A percentile compares a stretch with the other conserved stretches of the same genome.
Conservation (phyloP, 129 eudicot species). For the Escallonia herrerae region DNA sequence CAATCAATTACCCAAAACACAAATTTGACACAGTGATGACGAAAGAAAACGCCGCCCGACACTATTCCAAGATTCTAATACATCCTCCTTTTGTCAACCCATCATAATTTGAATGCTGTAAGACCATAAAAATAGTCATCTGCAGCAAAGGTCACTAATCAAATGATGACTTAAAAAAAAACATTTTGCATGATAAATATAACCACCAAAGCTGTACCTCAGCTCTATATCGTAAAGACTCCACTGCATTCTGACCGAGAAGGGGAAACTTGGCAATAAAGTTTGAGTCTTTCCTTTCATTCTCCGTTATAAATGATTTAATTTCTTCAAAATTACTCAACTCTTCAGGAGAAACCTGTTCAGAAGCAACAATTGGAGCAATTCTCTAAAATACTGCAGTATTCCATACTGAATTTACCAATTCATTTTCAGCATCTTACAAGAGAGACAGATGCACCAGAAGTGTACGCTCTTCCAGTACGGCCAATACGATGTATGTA, state of each 20-base stretch:
- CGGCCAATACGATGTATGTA: slow-evolving; percentile 97
- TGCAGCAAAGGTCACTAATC: too few species aligned
- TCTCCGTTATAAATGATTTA: slow-evolving; percentile 60
- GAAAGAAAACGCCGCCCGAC: too few species aligned
- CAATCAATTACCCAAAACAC: too few species aligned
- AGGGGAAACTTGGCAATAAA: slow-evolving; percentile 71
- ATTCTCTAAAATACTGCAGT: background rate
- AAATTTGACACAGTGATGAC: too few species aligned
- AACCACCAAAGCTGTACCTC: slow-evolving; percentile 46
- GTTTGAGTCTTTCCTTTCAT: slow-evolving; percentile 34
- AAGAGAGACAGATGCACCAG: slow-evolving; percentile 91
- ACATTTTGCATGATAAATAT: too few species aligned
- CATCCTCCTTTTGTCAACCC: too few species aligned
- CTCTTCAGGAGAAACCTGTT: slow-evolving; percentile 83
- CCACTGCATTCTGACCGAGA: slow-evolving; percentile 82
- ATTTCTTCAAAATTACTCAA: slow-evolving; percentile 72
- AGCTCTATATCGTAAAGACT: slow-evolving; percentile 85
- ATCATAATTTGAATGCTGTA: too few species aligned
- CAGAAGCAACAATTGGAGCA: background rate
- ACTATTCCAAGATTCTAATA: too few species aligned
- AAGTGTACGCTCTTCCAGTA: slow-evolving; percentile 88
- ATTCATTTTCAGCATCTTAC: slow-evolving; percentile 34
- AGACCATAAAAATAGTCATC: too few species aligned
- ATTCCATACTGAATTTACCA: background rate
- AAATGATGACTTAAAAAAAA: too few species aligned